A percentile compares a stretch with the other conserved stretches of the same genome.
These are phyloP conservation scores for Rhinocladiella mackenziei DNA, from an alignment of 2,329 filamentous ascomycete species.

Conservation along the genomic window DNA sequence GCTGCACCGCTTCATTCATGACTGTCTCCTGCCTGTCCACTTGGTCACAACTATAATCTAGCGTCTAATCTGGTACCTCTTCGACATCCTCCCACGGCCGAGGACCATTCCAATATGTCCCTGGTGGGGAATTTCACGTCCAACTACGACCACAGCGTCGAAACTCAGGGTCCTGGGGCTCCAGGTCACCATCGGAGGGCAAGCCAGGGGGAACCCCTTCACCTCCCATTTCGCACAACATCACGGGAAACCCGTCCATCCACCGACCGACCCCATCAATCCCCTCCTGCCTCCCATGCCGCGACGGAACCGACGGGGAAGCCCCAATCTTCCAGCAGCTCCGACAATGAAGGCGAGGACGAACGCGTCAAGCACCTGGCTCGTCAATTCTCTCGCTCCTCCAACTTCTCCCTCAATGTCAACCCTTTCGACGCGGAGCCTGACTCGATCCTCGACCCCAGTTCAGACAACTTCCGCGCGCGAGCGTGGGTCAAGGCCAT, in stretches of 20 bases:
- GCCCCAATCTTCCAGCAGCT: constrained; percentile 13
- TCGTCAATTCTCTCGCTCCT: constrained; percentile 25
- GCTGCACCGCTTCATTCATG: no score
- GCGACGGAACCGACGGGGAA: constrained; percentile 12
- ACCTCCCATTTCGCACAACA: constrained; percentile 3
- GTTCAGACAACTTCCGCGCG: constrained; percentile 43
- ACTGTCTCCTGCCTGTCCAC: no score
- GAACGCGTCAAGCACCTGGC: constrained; percentile 24
- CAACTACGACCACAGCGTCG: constrained; percentile 16
- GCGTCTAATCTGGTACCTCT: no score
- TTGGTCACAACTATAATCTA: no score
- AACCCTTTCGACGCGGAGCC: constrained; percentile 30
- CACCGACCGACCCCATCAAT: neutral
- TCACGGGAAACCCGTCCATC: neutral
- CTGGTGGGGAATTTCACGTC: constrained; percentile 20
- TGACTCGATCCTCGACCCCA: constrained; percentile 42
- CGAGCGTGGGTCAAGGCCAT: constrained; percentile 47
- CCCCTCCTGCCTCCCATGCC: neutral
- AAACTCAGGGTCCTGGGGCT: constrained; percentile 7
- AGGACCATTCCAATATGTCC: constrained; percentile 20
- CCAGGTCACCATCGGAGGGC: constrained; percentile 4
- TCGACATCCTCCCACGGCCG: no score
- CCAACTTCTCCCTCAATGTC: constrained; percentile 11
- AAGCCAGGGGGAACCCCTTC: constrained; percentile 6
- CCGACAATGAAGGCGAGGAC: constrained; percentile 18